phyloP scores from a whole-genome alignment of 1,284 basidiomycete species.

The Cryptococcus amylolentus region DNA sequence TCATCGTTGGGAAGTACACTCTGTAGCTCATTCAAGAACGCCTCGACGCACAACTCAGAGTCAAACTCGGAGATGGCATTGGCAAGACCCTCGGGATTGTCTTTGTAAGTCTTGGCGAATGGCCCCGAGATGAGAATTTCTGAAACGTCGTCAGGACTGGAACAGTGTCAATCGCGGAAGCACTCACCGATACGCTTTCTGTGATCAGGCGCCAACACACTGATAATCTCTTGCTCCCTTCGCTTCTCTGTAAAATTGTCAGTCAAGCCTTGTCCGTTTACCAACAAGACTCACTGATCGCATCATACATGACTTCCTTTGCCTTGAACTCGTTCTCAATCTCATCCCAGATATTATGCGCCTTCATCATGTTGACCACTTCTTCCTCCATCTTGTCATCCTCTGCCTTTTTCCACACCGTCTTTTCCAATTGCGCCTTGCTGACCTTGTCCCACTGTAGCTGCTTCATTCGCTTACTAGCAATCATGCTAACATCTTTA shows the following conservation, averaged over 20 bases:
- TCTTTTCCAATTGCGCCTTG: conserved; percentile 74
- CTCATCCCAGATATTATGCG: conserved; percentile 85
- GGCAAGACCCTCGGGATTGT: conserved; percentile 76
- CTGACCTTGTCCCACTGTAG: conserved; percentile 97
- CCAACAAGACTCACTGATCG: conserved; percentile 38
- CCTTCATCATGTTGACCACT: conserved; percentile 72
- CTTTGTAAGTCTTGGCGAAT: conserved; percentile 60
- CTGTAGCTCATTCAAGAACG: conserved; percentile 80
- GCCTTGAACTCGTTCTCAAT: conserved; percentile 99
- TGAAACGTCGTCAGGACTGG: conserved; percentile 40
- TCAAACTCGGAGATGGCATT: conserved; percentile 80
- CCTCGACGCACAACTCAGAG: conserved; percentile 75
- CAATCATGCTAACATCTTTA: conserved; percentile 81
- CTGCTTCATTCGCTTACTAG: conserved; percentile 92
- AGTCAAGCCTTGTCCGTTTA: not conserved
- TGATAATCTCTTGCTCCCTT: conserved; percentile 75
- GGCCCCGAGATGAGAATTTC: conserved; percentile 83
- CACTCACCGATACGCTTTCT: conserved; percentile 80
- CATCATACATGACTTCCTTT: conserved; percentile 72
- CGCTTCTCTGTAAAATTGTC: conserved; percentile 59
- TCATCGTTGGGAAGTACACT: conserved; percentile 83
- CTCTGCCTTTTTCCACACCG: conserved; percentile 69
- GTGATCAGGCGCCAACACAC: conserved; percentile 83
- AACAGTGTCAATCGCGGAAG: conserved; percentile 10
- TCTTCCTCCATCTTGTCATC: conserved; percentile 66